Conservation (phyloP, 169 alveolate species). For the Eimeria falciformis region DNA sequence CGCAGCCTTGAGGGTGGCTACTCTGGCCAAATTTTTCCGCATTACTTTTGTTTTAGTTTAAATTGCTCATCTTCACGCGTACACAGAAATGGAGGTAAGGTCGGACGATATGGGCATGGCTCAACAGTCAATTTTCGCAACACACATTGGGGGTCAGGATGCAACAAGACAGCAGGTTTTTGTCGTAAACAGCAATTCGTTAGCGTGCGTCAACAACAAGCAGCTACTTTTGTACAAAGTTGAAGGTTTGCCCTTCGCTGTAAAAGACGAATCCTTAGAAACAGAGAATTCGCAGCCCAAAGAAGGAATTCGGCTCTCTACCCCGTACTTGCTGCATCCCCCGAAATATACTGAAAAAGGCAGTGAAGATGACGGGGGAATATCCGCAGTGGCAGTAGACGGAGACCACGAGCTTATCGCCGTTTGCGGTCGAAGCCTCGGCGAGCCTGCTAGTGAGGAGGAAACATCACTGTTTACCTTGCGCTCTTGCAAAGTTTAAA, state of each 20-base stretch:
- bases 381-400: conserved; percentile 64
- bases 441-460: conserved; percentile 65
- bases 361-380: conserved; percentile 56
- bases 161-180: conserved; percentile 61
- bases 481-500: no score
- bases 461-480: no score
- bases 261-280: no score
- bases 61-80: no score
- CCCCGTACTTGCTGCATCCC: conserved; percentile 38
- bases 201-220: conserved; percentile 64
- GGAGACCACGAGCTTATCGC: conserved; percentile 61
- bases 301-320: background rate
- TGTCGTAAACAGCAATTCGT: conserved; percentile 20
- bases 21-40: background rate
- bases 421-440: conserved; percentile 60
- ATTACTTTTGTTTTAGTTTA: background rate
- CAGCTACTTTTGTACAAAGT: conserved; percentile 43
- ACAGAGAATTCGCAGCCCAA: background rate
- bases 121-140: background rate
- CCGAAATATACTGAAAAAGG: conserved; percentile 18
- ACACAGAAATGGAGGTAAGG: background rate
- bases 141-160: conserved; percentile 67
- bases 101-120: background rate
- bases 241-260: background rate
- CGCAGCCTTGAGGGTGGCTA: background rate